A percentile compares a stretch with the other conserved stretches of the same genome.
Conservation (phyloP, 495 filamentous ascomycete genomes). For the Extremus antarcticus region DNA sequence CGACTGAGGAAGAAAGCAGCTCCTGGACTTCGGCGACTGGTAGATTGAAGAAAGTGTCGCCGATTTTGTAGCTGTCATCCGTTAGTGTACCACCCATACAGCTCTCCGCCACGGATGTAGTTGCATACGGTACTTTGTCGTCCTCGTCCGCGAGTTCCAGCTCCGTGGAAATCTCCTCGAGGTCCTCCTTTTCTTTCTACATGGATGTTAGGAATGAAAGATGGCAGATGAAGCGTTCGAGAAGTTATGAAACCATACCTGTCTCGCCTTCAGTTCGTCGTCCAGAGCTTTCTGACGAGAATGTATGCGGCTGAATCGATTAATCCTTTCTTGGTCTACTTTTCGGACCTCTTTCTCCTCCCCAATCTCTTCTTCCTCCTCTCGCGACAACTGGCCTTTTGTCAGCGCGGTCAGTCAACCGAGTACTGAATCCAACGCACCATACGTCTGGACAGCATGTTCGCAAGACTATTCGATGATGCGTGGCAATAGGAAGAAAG, state of each 20-base stretch:
- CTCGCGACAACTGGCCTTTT: constrained; percentile 75
- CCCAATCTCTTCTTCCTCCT: constrained; percentile 67
- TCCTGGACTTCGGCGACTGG: constrained; percentile 75
- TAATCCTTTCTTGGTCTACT: constrained; percentile 98
- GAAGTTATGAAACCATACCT: constrained; percentile 40
- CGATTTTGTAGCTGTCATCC: constrained; percentile 74
- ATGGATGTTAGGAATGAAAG: background rate
- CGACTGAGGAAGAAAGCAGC: constrained; percentile 59
- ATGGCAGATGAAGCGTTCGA: too few species aligned
- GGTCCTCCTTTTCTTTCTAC: constrained; percentile 99
- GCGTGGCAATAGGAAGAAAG: background rate
- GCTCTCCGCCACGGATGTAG: too few species aligned
- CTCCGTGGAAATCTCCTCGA: constrained; percentile 83
- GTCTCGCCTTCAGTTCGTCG: constrained; percentile 71
- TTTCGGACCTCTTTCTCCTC: constrained; percentile 86
- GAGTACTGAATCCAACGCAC: constrained; percentile 13
- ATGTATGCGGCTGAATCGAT: constrained; percentile 90
- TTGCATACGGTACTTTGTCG: constrained; percentile 69
- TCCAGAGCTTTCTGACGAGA: constrained; percentile 68
- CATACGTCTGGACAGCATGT: constrained; percentile 27
- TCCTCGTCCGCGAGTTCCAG: constrained; percentile 94
- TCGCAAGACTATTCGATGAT: background rate
- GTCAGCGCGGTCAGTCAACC: background rate
- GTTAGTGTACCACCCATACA: constrained; percentile 6
- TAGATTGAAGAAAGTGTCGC: constrained; percentile 85